A percentile compares a stretch with the other conserved stretches of the same genome.
Conservation (phyloP, 345 rosid genomes). For the Rhizophora mangle region DNA sequence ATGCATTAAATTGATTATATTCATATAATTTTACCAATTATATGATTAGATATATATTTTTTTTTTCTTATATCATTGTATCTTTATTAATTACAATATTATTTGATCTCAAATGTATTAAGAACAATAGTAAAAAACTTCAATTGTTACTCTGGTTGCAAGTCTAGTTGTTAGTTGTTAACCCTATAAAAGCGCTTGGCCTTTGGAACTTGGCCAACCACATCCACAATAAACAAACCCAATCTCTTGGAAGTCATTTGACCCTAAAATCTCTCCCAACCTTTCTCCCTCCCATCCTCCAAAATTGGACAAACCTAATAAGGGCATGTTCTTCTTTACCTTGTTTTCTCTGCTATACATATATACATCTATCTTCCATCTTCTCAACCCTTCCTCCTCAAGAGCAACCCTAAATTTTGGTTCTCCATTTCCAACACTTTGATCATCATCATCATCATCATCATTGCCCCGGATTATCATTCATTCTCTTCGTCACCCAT, state of each 20-base stretch:
- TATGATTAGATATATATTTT: too few species aligned
- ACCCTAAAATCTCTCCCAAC: constrained; percentile 3
- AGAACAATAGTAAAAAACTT: too few species aligned
- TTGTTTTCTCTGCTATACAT: constrained; percentile 37
- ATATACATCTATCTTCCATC: constrained; percentile 46
- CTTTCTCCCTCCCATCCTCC: not conserved
- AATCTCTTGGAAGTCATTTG: too few species aligned
- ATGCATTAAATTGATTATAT: too few species aligned
- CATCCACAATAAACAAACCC: not conserved
- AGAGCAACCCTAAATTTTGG: constrained; percentile 50
- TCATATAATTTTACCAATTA: too few species aligned
- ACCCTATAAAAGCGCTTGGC: not conserved
- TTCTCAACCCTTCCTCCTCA: constrained; percentile 53
- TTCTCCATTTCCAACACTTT: constrained; percentile 67
- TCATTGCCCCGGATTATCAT: constrained; percentile 61
- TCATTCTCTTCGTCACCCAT: constrained; percentile 38
- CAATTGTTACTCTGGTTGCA: too few species aligned
- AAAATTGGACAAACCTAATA: constrained; percentile 23
- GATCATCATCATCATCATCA: constrained; percentile 60
- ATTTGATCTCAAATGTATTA: too few species aligned
- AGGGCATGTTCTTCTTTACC: constrained; percentile 33
- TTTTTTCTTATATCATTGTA: too few species aligned
- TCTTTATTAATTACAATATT: too few species aligned
- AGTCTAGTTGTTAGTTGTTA: too few species aligned
- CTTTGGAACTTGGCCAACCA: constrained; percentile 12